Evolutionary conservation across 257 asterid genomes (phyloP).

Genomic region (Ilex asprella): DNA sequence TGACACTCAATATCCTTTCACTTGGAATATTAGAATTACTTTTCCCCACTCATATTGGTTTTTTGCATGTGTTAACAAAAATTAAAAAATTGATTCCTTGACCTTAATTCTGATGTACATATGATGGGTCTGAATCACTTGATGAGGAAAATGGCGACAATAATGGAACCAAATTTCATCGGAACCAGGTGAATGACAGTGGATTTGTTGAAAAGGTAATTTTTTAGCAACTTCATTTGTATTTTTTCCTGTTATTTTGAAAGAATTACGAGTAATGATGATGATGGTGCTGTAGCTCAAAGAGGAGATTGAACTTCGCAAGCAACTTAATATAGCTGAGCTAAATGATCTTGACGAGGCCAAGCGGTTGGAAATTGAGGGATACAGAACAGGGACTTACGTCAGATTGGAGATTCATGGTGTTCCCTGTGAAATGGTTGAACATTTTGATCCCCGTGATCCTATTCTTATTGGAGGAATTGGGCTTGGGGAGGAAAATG

Average conservation of each 20-base stretch:
- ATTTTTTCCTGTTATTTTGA: conserved; percentile 8
- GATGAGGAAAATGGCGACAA: conserved; percentile 54
- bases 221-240: background rate
- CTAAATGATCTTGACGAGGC: conserved; percentile 85
- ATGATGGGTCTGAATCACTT: conserved; percentile 46
- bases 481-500: conserved; percentile 83
- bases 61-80: background rate
- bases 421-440: conserved; percentile 95
- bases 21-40: background rate
- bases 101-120: conserved; percentile 58
- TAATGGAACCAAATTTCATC: conserved; percentile 35
- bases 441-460: conserved; percentile 83
- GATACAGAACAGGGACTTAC: conserved; percentile 83
- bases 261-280: conserved; percentile 8
- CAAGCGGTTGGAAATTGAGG: conserved; percentile 79
- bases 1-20: conserved; percentile 83
- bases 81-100: conserved; percentile 11
- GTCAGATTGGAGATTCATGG: conserved; percentile 79
- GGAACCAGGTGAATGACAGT: conserved; percentile 50
- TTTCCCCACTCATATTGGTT: background rate
- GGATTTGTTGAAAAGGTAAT: conserved; percentile 71
- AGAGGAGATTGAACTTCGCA: conserved; percentile 80
- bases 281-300: conserved; percentile 46
- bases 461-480: conserved; percentile 94
- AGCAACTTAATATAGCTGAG: conserved; percentile 75